Base-by-base conservation (phyloP, 2,329 filamentous ascomycete genomes). In the Colletotrichum melonis region DNA sequence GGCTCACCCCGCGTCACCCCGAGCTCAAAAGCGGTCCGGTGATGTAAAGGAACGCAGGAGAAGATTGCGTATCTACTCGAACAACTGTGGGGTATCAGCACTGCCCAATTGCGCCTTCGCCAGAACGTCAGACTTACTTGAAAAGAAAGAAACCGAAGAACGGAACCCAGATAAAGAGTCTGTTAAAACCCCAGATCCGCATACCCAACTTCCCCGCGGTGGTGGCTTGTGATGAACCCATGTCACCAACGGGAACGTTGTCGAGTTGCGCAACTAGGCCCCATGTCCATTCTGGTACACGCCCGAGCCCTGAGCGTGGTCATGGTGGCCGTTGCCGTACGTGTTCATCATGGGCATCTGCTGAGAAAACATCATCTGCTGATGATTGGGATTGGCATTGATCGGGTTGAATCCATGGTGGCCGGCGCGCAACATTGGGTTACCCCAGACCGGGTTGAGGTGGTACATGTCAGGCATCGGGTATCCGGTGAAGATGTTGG, bases 41-140 rank as follows among this genome's bases (percentile, higher is more conserved):
- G 11, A 52, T 60, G 30, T 12, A 11, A 24, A 11, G 26, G n/a
- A 22, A 54, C 35, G 28, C 30, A 38, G 19, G 38, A 26, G 9
- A 46, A 32, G 58, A 9, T 22, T 46, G 54, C 58, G 38, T 49
- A 32, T 28, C 8, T 66, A 71, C 71, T 71, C 56, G 55, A 66
- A 73, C 67, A 73, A 26, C 71, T 71, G n/a, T 16, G 7, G 2
- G 5, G n/a, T n/a, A 11, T 73, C 30, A 71, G 66, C n/a, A n/a
- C 22, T 26, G 8, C n/a, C 1, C 7, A 26, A 64, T 11, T 6
- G 0, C 3, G n/a, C 8, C 2, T 12, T 12, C 30, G 14, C 22
- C 2, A 7, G 9, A 19, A 26, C 11, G 4, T 35, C 19, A 49
- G 11, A 22, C 56, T 28, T 38, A 68, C 67, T 52, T 49, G 42